These are phyloP conservation scores for Cicer cuneatum DNA, from an alignment of 306 rosid genomes.

Conservation along the genomic window DNA sequence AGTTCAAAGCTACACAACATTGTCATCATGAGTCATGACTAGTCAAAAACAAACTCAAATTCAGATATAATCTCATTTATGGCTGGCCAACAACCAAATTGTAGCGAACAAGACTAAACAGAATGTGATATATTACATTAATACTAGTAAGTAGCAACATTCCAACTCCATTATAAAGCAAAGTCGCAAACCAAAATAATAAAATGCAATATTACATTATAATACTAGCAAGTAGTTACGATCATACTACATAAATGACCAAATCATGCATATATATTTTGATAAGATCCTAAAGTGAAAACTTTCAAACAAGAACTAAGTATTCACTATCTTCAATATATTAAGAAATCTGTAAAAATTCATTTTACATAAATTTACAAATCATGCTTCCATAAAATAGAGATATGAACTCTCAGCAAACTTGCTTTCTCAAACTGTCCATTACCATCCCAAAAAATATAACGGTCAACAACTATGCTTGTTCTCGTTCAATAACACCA, in stretches of 20 bases:
- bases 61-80: conserved; percentile 25
- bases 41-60: conserved; percentile 31
- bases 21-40: conserved; percentile 12
- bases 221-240: neutral
- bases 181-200: neutral
- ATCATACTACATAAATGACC: conserved; percentile 1
- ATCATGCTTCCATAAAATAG: too few species aligned
- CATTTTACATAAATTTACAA: too few species aligned
- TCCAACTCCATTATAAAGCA: neutral
- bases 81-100: conserved; percentile 13
- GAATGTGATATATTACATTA: too few species aligned
- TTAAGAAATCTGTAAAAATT: too few species aligned
- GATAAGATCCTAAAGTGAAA: neutral
- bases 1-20: conserved; percentile 32
- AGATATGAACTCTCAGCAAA: conserved; percentile 20
- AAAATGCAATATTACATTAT: too few species aligned
- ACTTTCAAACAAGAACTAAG: neutral
- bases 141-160: neutral
- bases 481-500: neutral
- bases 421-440: neutral
- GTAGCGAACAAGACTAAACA: conserved; percentile 1
- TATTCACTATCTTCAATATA: too few species aligned
- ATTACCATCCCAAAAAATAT: conserved; percentile 18
- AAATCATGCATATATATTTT: neutral
- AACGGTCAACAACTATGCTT: too few species aligned